Conservation (phyloP, 2,329 filamentous ascomycete genomes). For the Achaetomium macrosporum region DNA sequence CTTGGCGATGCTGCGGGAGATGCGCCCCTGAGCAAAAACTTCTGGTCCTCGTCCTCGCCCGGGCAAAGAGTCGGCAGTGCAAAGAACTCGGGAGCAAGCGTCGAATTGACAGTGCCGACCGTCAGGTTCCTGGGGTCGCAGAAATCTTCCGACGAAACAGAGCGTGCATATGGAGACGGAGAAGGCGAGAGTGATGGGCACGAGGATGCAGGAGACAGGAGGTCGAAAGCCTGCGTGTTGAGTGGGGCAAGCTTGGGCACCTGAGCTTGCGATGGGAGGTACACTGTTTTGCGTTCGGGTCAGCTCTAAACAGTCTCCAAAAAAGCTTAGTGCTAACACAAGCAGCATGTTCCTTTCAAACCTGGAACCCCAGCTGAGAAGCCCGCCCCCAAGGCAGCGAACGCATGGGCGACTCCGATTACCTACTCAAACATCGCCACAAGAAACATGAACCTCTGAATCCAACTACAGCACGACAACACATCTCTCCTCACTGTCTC, state of each 20-base stretch:
- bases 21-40: conserved; percentile 41
- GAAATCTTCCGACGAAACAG: conserved; percentile 68
- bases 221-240: conserved; percentile 58
- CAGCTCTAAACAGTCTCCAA: conserved; percentile 28
- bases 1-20: conserved; percentile 34
- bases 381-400: background rate
- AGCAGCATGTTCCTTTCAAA: background rate
- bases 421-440: no score
- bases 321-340: conserved; percentile 2
- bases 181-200: conserved; percentile 86
- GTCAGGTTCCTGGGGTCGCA: conserved; percentile 89
- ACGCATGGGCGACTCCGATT: background rate
- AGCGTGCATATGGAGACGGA: conserved; percentile 69
- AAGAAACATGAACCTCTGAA: no score
- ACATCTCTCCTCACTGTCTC: no score
- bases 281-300: conserved; percentile 37
- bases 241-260: conserved; percentile 51
- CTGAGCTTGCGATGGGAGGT: conserved; percentile 41
- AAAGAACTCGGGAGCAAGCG: conserved; percentile 56
- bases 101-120: conserved; percentile 52
- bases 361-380: background rate
- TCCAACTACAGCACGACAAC: no score
- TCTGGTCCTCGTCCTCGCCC: conserved; percentile 57
- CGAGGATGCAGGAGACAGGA: conserved; percentile 68
- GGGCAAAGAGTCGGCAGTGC: conserved; percentile 55